Conservation (phyloP, 768 basidiomycete species). For the Gymnopilus dilepis region DNA sequence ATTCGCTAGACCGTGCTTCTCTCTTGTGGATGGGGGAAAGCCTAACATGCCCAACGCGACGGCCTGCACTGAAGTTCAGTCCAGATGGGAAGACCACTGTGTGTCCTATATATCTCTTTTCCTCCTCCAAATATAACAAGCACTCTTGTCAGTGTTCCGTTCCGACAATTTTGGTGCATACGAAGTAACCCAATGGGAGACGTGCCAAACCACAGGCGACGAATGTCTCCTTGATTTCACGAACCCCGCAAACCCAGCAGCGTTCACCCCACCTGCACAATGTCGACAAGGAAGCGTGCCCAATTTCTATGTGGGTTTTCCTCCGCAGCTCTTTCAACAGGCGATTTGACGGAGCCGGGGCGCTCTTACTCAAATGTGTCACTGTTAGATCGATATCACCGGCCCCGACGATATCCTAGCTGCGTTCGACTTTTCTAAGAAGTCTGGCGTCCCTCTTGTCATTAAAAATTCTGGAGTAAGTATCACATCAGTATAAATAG, state of each 20-base stretch:
- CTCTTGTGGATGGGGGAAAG: background rate
- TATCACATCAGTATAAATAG: background rate
- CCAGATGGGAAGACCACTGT: background rate
- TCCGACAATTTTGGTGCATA: constrained; percentile 23
- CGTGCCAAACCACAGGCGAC: constrained; percentile 50
- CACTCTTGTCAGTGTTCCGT: constrained; percentile 14
- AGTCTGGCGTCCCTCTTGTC: constrained; percentile 43
- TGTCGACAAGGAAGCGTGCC: constrained; percentile 41
- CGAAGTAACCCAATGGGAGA: constrained; percentile 55
- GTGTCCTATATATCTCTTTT: background rate
- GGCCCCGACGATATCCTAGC: constrained; percentile 42
- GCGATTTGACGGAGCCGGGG: background rate
- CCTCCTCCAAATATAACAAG: background rate
- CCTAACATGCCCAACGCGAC: background rate
- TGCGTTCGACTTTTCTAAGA: constrained; percentile 47
- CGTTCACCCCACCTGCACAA: constrained; percentile 31
- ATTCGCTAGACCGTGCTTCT: constrained; percentile 1
- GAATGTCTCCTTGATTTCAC: constrained; percentile 52
- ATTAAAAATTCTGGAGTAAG: constrained; percentile 58
- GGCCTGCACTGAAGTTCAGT: background rate
- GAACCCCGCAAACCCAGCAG: constrained; percentile 29
- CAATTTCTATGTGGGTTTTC: constrained; percentile 29
- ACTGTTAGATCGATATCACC: constrained; percentile 39
- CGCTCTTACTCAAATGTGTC: background rate
- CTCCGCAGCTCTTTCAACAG: constrained; percentile 26